phyloP scores from a whole-genome alignment of 1,284 basidiomycete genomes.

The Microbotryum lychnidis-dioicae region DNA sequence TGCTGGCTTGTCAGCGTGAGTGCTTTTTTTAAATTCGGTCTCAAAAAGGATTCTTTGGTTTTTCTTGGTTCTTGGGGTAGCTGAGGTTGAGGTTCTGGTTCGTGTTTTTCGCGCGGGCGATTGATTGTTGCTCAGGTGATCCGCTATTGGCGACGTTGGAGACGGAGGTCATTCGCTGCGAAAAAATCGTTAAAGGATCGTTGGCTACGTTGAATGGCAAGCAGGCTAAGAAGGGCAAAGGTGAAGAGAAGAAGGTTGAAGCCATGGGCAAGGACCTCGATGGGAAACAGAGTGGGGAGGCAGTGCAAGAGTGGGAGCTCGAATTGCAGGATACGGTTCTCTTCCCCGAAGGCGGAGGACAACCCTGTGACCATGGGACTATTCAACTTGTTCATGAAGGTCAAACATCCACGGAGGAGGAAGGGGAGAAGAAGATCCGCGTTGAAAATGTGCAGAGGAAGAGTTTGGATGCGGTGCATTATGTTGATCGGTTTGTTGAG shows the following conservation, averaged over 20 bases:
- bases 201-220: conserved; percentile 8
- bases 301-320: conserved; percentile 40
- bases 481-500: conserved; percentile 50
- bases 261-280: background rate
- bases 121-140: conserved; percentile 10
- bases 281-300: background rate
- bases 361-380: conserved; percentile 67
- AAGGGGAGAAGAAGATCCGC: background rate
- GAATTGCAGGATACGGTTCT: conserved; percentile 71
- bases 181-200: conserved; percentile 17
- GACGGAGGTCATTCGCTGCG: conserved; percentile 23
- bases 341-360: conserved; percentile 77
- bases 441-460: conserved; percentile 63
- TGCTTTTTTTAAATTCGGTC: background rate
- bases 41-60: too few species aligned
- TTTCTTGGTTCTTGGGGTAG: too few species aligned
- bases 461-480: conserved; percentile 70
- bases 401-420: background rate
- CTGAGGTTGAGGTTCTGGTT: too few species aligned
- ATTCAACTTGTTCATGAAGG: conserved; percentile 41
- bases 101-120: too few species aligned
- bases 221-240: conserved; percentile 10
- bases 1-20: conserved; percentile 31
- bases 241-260: conserved; percentile 15
- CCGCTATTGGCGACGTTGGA: conserved; percentile 24